phyloP scores from a whole-genome alignment of 306 rosid genomes.

The Calophaca sinica region DNA sequence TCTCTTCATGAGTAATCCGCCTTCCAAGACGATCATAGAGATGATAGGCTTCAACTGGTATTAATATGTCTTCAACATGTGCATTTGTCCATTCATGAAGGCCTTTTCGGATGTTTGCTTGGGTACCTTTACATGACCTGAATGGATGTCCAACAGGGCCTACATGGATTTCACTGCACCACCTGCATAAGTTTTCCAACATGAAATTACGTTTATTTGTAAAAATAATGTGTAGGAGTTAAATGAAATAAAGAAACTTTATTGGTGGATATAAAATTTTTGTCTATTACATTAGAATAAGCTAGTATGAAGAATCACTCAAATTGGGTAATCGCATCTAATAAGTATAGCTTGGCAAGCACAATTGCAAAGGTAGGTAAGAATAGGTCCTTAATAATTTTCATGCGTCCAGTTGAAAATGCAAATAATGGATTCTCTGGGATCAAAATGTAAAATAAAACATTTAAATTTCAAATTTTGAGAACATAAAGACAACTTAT shows the following conservation, averaged over 20 bases:
- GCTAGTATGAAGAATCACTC: background rate
- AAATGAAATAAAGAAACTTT: constrained; percentile 5
- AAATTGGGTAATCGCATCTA: constrained; percentile 16
- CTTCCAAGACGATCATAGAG: constrained; percentile 81
- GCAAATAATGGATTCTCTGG: constrained; percentile 2
- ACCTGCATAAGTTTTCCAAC: constrained; percentile 60
- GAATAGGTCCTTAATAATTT: background rate
- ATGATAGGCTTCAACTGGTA: constrained; percentile 83
- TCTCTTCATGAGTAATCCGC: constrained; percentile 76
- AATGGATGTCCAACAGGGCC: constrained; percentile 97
- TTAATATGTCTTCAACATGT: constrained; percentile 75
- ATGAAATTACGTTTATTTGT: constrained; percentile 6
- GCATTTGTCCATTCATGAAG: constrained; percentile 83
- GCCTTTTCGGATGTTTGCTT: constrained; percentile 68
- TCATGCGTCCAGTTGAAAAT: constrained; percentile 24
- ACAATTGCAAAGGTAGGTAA: background rate
- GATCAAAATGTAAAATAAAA: constrained; percentile 21
- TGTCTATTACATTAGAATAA: constrained; percentile 12
- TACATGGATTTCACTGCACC: constrained; percentile 91
- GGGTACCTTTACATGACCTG: constrained; percentile 80
- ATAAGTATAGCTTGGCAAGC: background rate
- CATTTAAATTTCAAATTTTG: background rate
- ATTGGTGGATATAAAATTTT: constrained; percentile 19
- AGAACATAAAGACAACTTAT: constrained; percentile 16
- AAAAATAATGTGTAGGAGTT: constrained; percentile 9